Percentiles rank a stretch among this genome's conserved stretches.
phyloP scores from a whole-genome alignment of 1,284 basidiomycete genomes.

The Xanthoconium separans region DNA sequence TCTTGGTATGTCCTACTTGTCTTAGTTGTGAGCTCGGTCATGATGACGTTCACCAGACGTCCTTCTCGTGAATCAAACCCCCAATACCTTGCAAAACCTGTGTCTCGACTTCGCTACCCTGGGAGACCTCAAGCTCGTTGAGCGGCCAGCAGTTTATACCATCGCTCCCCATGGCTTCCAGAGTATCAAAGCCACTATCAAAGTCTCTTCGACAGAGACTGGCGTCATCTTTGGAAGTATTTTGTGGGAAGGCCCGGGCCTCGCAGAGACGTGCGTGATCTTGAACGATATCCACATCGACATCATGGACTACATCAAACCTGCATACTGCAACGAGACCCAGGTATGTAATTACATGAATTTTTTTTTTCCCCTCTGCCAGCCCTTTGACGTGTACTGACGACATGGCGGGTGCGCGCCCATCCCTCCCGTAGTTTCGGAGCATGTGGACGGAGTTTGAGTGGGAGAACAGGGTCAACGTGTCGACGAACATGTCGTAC shows the following conservation, averaged over 20 bases:
- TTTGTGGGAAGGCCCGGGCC: conserved; percentile 91
- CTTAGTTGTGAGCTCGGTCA: neutral
- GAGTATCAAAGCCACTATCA: conserved; percentile 98
- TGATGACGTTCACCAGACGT: conserved; percentile 57
- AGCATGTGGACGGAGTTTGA: conserved; percentile 93
- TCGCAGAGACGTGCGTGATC: conserved; percentile 87
- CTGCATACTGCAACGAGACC: conserved; percentile 92
- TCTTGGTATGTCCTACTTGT: conserved; percentile 51
- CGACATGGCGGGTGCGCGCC: neutral
- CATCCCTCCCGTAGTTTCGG: conserved; percentile 62
- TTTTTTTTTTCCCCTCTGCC: neutral
- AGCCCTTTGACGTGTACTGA: neutral
- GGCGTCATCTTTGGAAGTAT: conserved; percentile 99
- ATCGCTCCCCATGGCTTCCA: conserved; percentile 97
- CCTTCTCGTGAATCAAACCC: conserved; percentile 94
- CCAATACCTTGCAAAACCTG: conserved; percentile 94
- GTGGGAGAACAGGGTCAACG: conserved; percentile 90
- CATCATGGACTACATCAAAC: conserved; percentile 99
- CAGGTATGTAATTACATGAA: conserved; percentile 54
- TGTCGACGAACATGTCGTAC: conserved; percentile 70
- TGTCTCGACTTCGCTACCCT: conserved; percentile 97
- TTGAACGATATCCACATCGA: conserved; percentile 98
- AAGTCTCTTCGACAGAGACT: conserved; percentile 96
- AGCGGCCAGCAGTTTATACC: conserved; percentile 90
- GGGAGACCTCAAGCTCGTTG: conserved; percentile 96